A percentile compares a stretch with the other conserved stretches of the same genome.
phyloP scores from a whole-genome alignment of 2,329 filamentous ascomycete species.

The Aspergillus candidus region DNA sequence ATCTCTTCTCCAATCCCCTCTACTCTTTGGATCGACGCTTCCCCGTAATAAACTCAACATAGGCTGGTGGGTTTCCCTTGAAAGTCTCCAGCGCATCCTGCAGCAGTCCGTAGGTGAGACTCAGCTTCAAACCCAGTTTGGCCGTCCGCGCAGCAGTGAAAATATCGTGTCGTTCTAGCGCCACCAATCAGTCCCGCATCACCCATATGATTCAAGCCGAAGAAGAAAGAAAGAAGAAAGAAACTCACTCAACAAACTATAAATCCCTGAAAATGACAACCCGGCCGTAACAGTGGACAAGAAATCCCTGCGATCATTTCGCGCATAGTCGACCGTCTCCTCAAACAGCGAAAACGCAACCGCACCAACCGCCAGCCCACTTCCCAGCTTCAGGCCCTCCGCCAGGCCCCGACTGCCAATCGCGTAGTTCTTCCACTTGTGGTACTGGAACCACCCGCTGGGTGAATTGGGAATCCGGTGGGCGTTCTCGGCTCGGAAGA shows the following conservation, averaged over 20 bases:
- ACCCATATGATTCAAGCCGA: too few species aligned
- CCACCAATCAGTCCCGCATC: constrained; percentile 4
- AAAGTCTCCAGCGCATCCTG: constrained; percentile 68
- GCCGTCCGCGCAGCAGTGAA: constrained; percentile 72
- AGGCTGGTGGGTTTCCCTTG: constrained; percentile 66
- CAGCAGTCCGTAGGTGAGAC: constrained; percentile 69
- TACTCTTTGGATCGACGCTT: constrained; percentile 28
- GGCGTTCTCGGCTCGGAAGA: constrained; percentile 92
- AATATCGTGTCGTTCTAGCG: constrained; percentile 68
- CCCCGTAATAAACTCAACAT: constrained; percentile 61
- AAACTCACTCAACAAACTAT: constrained; percentile 75
- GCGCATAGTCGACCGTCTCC: constrained; percentile 69
- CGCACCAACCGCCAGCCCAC: constrained; percentile 65
- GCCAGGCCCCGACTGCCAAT: constrained; percentile 69
- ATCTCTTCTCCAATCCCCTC: too few species aligned
- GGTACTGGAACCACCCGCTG: constrained; percentile 95
- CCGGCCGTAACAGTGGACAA: constrained; percentile 76
- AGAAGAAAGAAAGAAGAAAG: constrained; percentile 1
- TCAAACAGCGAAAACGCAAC: constrained; percentile 74
- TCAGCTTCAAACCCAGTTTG: constrained; percentile 70
- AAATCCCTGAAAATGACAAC: constrained; percentile 74
- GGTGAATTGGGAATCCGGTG: constrained; percentile 78
- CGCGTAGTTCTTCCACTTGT: constrained; percentile 95
- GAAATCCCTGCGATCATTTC: constrained; percentile 60
- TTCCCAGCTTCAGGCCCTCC: constrained; percentile 71